Conservation (phyloP, 306 rosid genomes). For the Lathyrus aphaca region DNA sequence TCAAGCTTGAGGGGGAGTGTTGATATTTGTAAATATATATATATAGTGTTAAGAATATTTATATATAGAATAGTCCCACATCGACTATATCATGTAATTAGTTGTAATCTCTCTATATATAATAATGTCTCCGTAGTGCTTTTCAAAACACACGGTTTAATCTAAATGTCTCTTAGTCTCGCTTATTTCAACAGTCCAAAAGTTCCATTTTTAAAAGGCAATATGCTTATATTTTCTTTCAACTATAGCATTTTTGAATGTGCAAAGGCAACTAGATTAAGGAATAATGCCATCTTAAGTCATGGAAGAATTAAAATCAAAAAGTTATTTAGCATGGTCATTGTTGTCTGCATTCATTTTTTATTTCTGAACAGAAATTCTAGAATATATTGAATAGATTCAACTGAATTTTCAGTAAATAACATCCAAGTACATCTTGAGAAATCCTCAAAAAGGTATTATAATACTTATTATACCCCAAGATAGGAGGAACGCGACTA, state of each 20-base stretch:
- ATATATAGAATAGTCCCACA: too few relatives aligned
- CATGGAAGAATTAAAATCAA: neutral
- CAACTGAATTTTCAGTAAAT: neutral
- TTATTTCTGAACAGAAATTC: neutral
- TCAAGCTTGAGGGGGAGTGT: too few relatives aligned
- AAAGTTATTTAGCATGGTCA: neutral
- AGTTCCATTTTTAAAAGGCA: constrained; percentile 7
- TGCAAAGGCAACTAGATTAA: neutral
- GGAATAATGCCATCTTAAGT: neutral
- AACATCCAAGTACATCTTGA: neutral
- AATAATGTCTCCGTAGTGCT: too few relatives aligned
- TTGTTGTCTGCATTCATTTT: neutral
- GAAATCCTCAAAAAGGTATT: constrained; percentile 1
- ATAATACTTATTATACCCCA: neutral
- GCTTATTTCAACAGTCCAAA: too few relatives aligned
- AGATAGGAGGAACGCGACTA: neutral
- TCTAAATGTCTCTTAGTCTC: too few relatives aligned
- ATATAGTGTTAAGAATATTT: too few relatives aligned
- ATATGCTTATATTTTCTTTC: neutral
- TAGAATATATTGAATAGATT: neutral
- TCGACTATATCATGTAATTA: too few relatives aligned
- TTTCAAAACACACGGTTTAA: too few relatives aligned
- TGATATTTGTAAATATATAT: too few relatives aligned
- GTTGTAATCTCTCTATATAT: too few relatives aligned
- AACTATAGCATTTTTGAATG: neutral